These are phyloP conservation scores for Saccharum officinarum DNA, from an alignment of 176 grass and related monocot species.

Conservation along the genomic window DNA sequence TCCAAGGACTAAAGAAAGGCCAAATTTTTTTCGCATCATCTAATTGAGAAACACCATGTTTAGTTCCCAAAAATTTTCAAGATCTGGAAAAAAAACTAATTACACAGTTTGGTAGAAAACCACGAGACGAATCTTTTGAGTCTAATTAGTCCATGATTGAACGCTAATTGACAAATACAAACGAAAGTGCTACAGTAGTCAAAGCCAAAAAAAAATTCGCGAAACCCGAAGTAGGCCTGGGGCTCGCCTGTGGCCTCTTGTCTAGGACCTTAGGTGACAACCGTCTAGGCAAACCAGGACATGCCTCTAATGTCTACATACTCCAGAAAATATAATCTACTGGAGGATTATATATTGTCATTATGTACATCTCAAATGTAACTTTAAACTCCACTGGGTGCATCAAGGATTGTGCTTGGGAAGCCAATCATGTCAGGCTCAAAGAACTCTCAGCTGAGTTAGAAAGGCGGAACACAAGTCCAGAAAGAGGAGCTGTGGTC, in stretches of 20 bases:
- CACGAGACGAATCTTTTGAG: no score
- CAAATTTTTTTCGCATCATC: slow-evolving; percentile 13
- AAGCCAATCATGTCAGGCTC: slow-evolving; percentile 32
- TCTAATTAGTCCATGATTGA: no score
- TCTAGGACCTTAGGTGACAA: background rate
- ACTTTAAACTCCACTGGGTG: background rate
- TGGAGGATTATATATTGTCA: slow-evolving; percentile 37
- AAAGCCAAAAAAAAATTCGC: no score
- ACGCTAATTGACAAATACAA: no score
- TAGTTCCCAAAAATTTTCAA: no score
- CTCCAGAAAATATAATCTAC: slow-evolving; percentile 41
- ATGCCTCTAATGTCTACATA: slow-evolving; percentile 27
- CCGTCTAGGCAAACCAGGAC: slow-evolving; percentile 13
- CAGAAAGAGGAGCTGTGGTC: slow-evolving; percentile 86
- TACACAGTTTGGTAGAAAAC: no score
- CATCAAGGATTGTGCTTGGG: background rate
- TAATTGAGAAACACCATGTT: no score
- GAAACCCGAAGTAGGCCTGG: background rate
- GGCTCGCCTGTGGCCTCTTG: slow-evolving; percentile 23
- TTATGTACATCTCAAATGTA: slow-evolving; percentile 43
- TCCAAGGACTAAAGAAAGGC: slow-evolving; percentile 6
- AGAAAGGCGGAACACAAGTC: slow-evolving; percentile 84
- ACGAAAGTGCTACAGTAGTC: no score
- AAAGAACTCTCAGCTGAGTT: slow-evolving; percentile 82
- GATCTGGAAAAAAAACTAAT: no score